Evolutionary conservation across 495 filamentous ascomycete species (phyloP).

Genomic region (Lophiotrema nucula): DNA sequence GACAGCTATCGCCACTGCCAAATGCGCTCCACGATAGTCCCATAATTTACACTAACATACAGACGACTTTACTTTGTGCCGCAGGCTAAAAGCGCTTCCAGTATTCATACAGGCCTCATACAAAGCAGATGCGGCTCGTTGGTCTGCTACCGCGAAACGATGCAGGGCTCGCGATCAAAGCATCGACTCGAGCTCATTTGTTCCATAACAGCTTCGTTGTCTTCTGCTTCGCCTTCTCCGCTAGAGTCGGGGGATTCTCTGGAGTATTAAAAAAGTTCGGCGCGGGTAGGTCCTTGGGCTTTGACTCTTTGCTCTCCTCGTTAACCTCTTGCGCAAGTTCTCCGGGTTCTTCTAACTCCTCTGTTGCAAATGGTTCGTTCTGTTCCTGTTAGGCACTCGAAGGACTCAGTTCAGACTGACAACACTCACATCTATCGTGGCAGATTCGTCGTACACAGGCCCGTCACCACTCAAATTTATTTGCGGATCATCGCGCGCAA

Average conservation of each 20-base stretch:
- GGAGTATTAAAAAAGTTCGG: neutral
- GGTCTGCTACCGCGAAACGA: no score
- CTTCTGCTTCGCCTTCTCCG: neutral
- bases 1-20: no score
- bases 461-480: slow-evolving; percentile 52
- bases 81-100: no score
- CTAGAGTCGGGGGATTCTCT: neutral
- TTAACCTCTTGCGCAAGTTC: neutral
- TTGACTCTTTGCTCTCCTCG: neutral
- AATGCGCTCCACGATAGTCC: no score
- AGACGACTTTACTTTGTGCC: no score
- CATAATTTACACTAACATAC: neutral
- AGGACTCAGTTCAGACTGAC: no score
- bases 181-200: neutral
- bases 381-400: neutral
- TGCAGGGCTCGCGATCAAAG: no score
- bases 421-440: no score
- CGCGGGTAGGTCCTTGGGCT: neutral
- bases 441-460: slow-evolving; percentile 47
- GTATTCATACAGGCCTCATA: no score
- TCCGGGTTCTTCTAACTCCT: neutral
- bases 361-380: neutral
- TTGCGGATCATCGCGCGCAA: slow-evolving; percentile 67
- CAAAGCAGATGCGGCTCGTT: no score
- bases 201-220: neutral